Percentiles rank a stretch among this genome's conserved stretches.
phyloP scores from a whole-genome alignment of 1,284 basidiomycete species.

The Moesziomyces aphidis region DNA sequence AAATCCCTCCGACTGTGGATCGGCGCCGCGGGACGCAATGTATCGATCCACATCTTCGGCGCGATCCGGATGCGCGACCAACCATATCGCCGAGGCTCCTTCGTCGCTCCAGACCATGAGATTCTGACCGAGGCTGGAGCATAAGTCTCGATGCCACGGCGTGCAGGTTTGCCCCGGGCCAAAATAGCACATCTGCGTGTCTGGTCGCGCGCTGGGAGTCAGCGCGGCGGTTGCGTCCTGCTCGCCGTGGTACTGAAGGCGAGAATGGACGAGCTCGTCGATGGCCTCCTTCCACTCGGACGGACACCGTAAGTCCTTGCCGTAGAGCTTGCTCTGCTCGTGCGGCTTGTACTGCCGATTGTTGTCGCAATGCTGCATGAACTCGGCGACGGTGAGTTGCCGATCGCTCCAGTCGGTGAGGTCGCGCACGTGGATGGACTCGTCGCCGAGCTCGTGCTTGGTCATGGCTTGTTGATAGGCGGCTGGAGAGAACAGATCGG shows the following conservation, averaged over 20 bases:
- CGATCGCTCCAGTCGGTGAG: slow-evolving; percentile 8
- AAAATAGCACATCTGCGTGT: slow-evolving; percentile 15
- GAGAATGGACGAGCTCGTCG: slow-evolving; percentile 15
- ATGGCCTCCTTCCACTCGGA: slow-evolving; percentile 6
- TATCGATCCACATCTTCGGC: slow-evolving; percentile 20
- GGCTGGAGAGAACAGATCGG: slow-evolving; percentile 16
- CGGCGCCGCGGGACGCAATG: slow-evolving; percentile 16
- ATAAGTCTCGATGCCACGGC: slow-evolving; percentile 23
- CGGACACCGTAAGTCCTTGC: slow-evolving; percentile 16
- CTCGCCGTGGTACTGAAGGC: slow-evolving; percentile 21
- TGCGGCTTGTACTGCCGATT: slow-evolving; percentile 2
- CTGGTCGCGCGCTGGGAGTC: neutral
- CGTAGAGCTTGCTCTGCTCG: slow-evolving; percentile 19
- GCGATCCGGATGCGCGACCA: slow-evolving; percentile 18
- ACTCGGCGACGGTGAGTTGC: slow-evolving; percentile 3
- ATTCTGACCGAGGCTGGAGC: slow-evolving; percentile 40
- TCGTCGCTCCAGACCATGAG: slow-evolving; percentile 39
- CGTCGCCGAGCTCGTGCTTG: neutral
- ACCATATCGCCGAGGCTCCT: slow-evolving; percentile 24
- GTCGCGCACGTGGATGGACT: slow-evolving; percentile 6
- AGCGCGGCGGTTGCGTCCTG: slow-evolving; percentile 19
- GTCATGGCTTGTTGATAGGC: slow-evolving; percentile 12
- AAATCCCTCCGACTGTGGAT: slow-evolving; percentile 12
- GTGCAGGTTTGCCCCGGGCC: slow-evolving; percentile 25
- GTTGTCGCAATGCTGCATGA: slow-evolving; percentile 15